These are phyloP conservation scores for Cladosporium sp. DNA, from an alignment of 2,329 filamentous ascomycete species.

Conservation along the genomic window DNA sequence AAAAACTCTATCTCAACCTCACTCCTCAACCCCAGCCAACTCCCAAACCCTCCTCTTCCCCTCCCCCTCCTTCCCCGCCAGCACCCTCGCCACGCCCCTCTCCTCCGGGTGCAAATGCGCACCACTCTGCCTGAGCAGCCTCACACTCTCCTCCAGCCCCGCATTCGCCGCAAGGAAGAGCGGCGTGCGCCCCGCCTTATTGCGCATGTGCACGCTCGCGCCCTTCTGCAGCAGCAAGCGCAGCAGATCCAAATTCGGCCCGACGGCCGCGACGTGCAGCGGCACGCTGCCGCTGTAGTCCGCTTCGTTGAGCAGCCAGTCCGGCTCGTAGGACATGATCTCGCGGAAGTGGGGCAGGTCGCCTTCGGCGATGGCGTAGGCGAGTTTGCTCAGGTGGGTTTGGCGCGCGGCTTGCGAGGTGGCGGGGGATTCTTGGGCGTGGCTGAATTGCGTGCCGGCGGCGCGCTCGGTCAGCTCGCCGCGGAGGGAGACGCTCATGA, in stretches of 20 bases:
- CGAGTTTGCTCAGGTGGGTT: slow-evolving; percentile 61
- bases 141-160: slow-evolving; percentile 51
- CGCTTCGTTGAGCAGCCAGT: slow-evolving; percentile 65
- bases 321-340: slow-evolving; percentile 63
- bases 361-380: slow-evolving; percentile 73
- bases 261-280: slow-evolving; percentile 54
- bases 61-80: slow-evolving; percentile 8
- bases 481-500: slow-evolving; percentile 71
- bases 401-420: slow-evolving; percentile 5
- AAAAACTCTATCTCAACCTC: too few species aligned
- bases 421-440: neutral
- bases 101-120: slow-evolving; percentile 59
- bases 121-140: slow-evolving; percentile 51
- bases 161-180: slow-evolving; percentile 57
- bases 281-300: slow-evolving; percentile 80
- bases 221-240: slow-evolving; percentile 53
- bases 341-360: slow-evolving; percentile 63
- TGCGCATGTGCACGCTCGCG: slow-evolving; percentile 57
- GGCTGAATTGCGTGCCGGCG: slow-evolving; percentile 4
- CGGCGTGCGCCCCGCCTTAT: slow-evolving; percentile 54
- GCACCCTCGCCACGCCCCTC: slow-evolving; percentile 48
- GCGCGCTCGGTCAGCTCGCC: slow-evolving; percentile 74
- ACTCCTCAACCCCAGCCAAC: slow-evolving; percentile 3
- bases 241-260: slow-evolving; percentile 52
- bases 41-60: slow-evolving; percentile 1